Evolutionary conservation across 2,329 filamentous ascomycete genomes (phyloP).

Genomic region (Calonectria hawksworthii): DNA sequence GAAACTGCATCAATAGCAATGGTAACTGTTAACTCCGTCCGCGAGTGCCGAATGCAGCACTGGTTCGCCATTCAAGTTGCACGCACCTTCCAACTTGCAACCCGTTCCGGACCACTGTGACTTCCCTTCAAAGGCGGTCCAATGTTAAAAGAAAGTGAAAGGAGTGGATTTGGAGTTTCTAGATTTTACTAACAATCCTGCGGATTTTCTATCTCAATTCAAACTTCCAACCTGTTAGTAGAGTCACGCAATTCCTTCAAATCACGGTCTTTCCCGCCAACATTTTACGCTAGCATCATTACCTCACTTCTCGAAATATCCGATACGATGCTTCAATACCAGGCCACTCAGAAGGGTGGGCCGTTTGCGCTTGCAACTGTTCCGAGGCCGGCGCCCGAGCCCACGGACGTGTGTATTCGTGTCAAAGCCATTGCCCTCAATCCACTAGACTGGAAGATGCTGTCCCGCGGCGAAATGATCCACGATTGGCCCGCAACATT

Average conservation of each 20-base stretch:
- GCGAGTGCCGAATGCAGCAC: background rate
- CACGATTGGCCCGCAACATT: conserved; percentile 35
- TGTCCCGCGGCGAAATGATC: conserved; percentile 35
- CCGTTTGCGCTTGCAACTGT: conserved; percentile 35
- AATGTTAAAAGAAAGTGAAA: conserved; percentile 1
- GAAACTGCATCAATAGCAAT: background rate
- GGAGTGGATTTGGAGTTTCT: background rate
- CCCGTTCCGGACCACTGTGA: background rate
- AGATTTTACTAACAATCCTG: too few species aligned
- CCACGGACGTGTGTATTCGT: conserved; percentile 35
- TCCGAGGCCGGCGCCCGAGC: conserved; percentile 26
- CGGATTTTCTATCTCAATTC: background rate
- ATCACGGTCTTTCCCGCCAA: background rate
- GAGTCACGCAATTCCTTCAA: background rate
- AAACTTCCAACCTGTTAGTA: background rate
- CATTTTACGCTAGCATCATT: background rate
- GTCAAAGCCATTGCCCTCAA: conserved; percentile 41
- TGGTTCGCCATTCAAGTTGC: conserved; percentile 2
- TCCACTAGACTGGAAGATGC: conserved; percentile 41
- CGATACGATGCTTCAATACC: conserved; percentile 33
- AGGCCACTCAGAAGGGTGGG: conserved; percentile 32
- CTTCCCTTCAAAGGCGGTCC: background rate
- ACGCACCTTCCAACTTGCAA: background rate
- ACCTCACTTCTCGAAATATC: conserved; percentile 7
- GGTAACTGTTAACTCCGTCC: conserved; percentile 24